Base-by-base conservation (phyloP, 192 early-diverging fungal genomes). In the Coemansia sp. region DNA sequence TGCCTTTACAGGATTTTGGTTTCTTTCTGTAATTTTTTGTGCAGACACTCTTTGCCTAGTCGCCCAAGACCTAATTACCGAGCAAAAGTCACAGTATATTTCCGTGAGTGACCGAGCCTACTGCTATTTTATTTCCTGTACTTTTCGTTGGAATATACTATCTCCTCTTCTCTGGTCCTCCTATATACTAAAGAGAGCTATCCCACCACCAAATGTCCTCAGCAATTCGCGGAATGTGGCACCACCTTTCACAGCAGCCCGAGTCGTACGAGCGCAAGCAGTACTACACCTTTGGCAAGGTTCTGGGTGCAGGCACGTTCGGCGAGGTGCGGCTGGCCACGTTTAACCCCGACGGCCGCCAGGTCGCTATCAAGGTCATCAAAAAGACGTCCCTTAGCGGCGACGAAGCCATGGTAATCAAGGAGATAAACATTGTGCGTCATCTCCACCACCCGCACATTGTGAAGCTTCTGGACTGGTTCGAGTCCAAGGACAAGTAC, bases 341-440 rank as follows among this genome's bases (percentile, higher is more conserved):
- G 7, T 79, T 85, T 10, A 85, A 90, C 52, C 86, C 84, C n/a
- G 87, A 90, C 21, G 87, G 89, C 15, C 86, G 89, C 26, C 83
- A 87, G 29, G 93, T 93, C 25, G 96, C 96, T 0, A 85, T 95
- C 67, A 98, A 98, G 75, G 87, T 98, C 48, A 97, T 98, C 75
- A 87, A 87, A 72, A 96, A 97, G 74, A 86, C 87, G 61, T 85
- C 89, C 4, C 88, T 95, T 62, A 87, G 72, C 31, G 90, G 89
- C 42, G 88, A 95, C 61, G 93, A 90, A 64, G 84, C 89, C 39
- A 91, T 98, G 92, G 94, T 98, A 13, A 68, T 90, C 46, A 91
- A 92, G 73, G 96, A 98, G 77, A 94, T 98, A 74, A 84, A 92
- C 35, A 90, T 96, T 29, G 84, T 98, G 71, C 85, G 88, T 57